These are phyloP conservation scores for Eremothecium coryli DNA, from an alignment of 1,139 yeast species.

Conservation along the genomic window DNA sequence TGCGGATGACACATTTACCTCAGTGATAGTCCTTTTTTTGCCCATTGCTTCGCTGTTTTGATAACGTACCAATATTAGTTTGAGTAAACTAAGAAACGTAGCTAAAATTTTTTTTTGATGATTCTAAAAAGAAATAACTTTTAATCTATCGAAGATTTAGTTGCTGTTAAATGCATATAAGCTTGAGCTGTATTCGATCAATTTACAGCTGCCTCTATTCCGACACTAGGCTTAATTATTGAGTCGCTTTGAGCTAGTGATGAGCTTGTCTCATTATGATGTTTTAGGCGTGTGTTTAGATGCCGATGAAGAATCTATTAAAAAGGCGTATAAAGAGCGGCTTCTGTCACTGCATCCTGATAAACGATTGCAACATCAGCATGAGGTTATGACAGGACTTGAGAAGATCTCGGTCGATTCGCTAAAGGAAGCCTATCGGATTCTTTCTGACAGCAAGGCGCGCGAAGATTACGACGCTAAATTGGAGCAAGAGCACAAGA, in stretches of 20 bases:
- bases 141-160: background rate
- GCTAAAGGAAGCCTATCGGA: constrained; percentile 53
- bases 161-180: too few relatives aligned
- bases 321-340: constrained; percentile 49
- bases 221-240: too few relatives aligned
- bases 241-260: too few relatives aligned
- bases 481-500: constrained; percentile 34
- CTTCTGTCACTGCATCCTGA: constrained; percentile 72
- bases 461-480: constrained; percentile 44
- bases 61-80: constrained; percentile 5
- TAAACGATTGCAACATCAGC: constrained; percentile 32
- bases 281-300: constrained; percentile 40
- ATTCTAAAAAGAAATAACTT: background rate
- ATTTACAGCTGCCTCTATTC: too few relatives aligned
- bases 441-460: constrained; percentile 35
- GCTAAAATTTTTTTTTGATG: background rate
- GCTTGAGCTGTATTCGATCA: too few relatives aligned
- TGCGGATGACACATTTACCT: constrained; percentile 17
- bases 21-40: constrained; percentile 17
- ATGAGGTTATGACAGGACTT: constrained; percentile 1
- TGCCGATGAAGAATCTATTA: constrained; percentile 39
- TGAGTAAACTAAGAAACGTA: background rate
- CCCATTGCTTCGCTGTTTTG: constrained; percentile 9
- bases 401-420: constrained; percentile 29
- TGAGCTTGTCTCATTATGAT: constrained; percentile 36